A percentile compares a stretch with the other conserved stretches of the same genome.
Conservation (phyloP, 2,329 filamentous ascomycete species). For the Xylariaceae sp. region DNA sequence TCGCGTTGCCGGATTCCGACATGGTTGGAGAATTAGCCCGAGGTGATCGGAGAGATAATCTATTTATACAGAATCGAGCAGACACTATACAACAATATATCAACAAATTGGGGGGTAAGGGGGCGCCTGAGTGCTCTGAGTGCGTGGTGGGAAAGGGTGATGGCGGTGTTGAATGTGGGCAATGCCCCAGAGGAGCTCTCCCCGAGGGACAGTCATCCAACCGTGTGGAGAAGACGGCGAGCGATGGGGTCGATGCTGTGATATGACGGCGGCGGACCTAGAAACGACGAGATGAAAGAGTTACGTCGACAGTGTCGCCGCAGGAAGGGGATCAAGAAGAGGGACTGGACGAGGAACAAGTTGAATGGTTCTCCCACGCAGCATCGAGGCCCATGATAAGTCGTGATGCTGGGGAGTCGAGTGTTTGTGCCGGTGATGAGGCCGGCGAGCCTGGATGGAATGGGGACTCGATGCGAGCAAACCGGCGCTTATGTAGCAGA, state of each 20-base stretch:
- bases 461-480: too few relatives aligned
- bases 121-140: background rate
- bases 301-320: background rate
- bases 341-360: background rate
- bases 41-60: background rate
- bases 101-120: background rate
- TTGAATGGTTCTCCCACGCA: background rate
- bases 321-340: background rate
- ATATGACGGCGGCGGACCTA: too few relatives aligned
- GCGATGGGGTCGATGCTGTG: too few relatives aligned
- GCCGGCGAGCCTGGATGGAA: too few relatives aligned
- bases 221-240: background rate
- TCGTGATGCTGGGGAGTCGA: too few relatives aligned
- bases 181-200: slow-evolving; percentile 20
- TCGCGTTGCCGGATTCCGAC: slow-evolving; percentile 10
- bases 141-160: background rate
- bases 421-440: too few relatives aligned
- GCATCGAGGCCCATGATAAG: too few relatives aligned
- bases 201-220: slow-evolving; percentile 16
- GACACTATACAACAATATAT: too few relatives aligned
- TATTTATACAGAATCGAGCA: background rate
- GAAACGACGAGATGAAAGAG: background rate
- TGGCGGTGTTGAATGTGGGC: slow-evolving; percentile 2
- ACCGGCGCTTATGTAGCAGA: too few relatives aligned
- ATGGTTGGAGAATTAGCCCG: slow-evolving; percentile 1